Percentiles rank a stretch among this genome's conserved stretches.
phyloP scores from a whole-genome alignment of 2,329 filamentous ascomycete species.

The Sarocladiaceae sp. region DNA sequence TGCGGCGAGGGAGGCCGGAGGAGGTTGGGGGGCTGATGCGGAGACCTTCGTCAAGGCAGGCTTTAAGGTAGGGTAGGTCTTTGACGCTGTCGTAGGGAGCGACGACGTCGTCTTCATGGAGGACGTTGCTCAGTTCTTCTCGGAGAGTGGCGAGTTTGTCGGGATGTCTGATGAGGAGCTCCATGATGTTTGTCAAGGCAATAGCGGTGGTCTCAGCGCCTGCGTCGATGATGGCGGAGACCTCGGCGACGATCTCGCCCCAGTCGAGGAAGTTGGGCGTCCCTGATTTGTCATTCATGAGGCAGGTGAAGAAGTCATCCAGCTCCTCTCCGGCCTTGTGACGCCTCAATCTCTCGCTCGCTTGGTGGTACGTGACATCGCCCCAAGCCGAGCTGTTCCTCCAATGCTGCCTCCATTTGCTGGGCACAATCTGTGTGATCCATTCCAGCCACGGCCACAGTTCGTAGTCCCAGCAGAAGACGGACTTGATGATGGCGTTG shows the following conservation, averaged over 20 bases:
- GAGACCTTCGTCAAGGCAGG: constrained; percentile 25
- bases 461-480: constrained; percentile 1
- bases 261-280: constrained; percentile 37
- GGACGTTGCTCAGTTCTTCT: constrained; percentile 17
- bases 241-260: constrained; percentile 49
- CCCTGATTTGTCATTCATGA: constrained; percentile 40
- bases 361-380: constrained; percentile 1
- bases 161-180: constrained; percentile 22
- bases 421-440: background rate
- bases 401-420: background rate
- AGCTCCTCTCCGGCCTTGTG: constrained; percentile 39
- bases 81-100: constrained; percentile 20
- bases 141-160: constrained; percentile 16
- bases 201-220: constrained; percentile 38
- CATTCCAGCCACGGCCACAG: background rate
- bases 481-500: background rate
- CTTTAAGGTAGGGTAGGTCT: constrained; percentile 24
- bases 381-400: background rate
- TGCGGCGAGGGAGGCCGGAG: constrained; percentile 19
- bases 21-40: constrained; percentile 24
- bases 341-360: background rate
- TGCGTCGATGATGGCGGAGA: constrained; percentile 41
- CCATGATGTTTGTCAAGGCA: constrained; percentile 22
- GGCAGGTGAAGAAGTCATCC: constrained; percentile 47
- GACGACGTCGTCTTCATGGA: constrained; percentile 18